A percentile compares a stretch with the other conserved stretches of the same genome.
These are phyloP conservation scores for Solanum hybrid DNA, from an alignment of 305 asterid species.

Conservation along the genomic window DNA sequence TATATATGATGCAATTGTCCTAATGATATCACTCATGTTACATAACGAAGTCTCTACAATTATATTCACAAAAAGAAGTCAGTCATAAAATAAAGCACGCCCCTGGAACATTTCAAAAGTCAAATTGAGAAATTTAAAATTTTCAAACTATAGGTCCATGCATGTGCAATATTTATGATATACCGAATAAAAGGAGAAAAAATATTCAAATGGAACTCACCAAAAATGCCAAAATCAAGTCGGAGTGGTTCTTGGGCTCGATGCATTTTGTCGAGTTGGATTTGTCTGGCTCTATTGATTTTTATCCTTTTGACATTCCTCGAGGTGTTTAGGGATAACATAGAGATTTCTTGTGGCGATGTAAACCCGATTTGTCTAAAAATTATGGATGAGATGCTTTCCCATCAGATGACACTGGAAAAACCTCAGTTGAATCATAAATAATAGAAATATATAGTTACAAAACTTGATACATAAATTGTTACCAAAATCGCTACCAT, in stretches of 20 bases:
- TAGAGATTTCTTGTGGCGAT: conserved; percentile 44
- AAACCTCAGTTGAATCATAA: neutral
- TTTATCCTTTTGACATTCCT: conserved; percentile 23
- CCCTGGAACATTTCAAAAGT: neutral
- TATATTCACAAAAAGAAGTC: neutral
- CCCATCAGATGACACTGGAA: conserved; percentile 16
- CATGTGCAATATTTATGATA: too few relatives aligned
- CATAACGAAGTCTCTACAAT: too few relatives aligned
- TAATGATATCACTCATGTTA: neutral
- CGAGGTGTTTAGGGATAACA: conserved; percentile 24
- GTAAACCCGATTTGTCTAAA: conserved; percentile 24
- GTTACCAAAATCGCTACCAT: neutral
- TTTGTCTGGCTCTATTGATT: neutral
- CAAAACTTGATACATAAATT: neutral
- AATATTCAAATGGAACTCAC: neutral
- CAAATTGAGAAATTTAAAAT: neutral
- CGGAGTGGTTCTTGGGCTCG: conserved; percentile 5
- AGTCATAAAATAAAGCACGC: neutral
- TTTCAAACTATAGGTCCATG: too few relatives aligned
- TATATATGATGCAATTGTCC: neutral
- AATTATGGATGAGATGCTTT: conserved; percentile 53
- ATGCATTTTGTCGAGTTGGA: too few relatives aligned
- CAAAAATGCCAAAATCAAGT: neutral
- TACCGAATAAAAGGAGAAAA: too few relatives aligned
- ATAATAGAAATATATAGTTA: neutral